Evolutionary conservation across 129 eudicot species (phyloP).

Genomic region (Dittrichia graveolens): DNA sequence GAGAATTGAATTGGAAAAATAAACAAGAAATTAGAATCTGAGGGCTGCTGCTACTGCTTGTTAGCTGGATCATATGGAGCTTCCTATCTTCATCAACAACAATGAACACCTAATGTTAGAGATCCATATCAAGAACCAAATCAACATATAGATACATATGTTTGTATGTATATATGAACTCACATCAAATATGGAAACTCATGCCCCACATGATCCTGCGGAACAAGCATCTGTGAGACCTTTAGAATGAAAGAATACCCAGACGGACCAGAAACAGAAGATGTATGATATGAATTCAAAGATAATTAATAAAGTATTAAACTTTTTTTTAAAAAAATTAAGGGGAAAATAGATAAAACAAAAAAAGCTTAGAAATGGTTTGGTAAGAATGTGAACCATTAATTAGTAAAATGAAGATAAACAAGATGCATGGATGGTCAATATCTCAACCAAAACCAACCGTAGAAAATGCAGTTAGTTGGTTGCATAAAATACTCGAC

Average conservation of each 20-base stretch:
- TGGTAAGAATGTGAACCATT: constrained; percentile 31
- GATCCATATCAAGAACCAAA: neutral
- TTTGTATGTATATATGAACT: neutral
- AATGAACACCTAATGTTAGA: constrained; percentile 31
- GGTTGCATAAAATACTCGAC: too few relatives aligned
- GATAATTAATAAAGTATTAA: constrained; percentile 16
- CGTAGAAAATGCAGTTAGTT: too few relatives aligned
- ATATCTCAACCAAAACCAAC: too few relatives aligned
- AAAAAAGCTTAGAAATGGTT: constrained; percentile 21
- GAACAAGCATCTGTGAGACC: constrained; percentile 39
- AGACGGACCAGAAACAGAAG: constrained; percentile 24
- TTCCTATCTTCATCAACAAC: constrained; percentile 44
- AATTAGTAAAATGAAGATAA: too few relatives aligned
- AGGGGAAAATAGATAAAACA: constrained; percentile 16
- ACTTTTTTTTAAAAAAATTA: neutral
- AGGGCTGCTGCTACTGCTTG: constrained; percentile 29
- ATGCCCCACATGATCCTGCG: constrained; percentile 47
- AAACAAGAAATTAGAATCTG: constrained; percentile 28
- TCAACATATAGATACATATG: constrained; percentile 3
- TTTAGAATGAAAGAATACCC: constrained; percentile 28
- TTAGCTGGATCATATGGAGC: constrained; percentile 52
- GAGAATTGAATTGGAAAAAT: constrained; percentile 18
- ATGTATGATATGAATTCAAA: constrained; percentile 15
- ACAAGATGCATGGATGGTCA: too few relatives aligned
- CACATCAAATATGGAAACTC: constrained; percentile 39